Evolutionary conservation across 2,329 filamentous ascomycete species (phyloP).

Genomic region (Remersonia thermophila): DNA sequence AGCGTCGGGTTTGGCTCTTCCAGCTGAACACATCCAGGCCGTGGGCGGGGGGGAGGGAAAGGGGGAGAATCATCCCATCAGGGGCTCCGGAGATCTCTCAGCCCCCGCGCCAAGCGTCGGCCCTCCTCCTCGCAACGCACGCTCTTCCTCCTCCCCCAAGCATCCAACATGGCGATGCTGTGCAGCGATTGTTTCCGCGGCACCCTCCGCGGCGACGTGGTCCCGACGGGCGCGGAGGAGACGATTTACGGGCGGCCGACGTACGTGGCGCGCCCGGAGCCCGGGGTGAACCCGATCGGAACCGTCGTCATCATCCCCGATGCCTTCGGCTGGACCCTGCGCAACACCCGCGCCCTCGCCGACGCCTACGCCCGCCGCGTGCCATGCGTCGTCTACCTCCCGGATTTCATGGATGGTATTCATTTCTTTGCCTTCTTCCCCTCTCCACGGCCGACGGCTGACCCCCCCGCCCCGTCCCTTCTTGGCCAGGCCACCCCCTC

Average conservation of each 20-base stretch:
- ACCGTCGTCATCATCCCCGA: conserved; percentile 38
- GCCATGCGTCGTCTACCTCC: conserved; percentile 33
- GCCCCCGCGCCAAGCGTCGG: no score
- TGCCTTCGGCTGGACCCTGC: conserved; percentile 37
- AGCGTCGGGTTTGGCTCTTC: no score
- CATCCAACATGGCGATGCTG: not conserved
- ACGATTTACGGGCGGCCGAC: conserved; percentile 31
- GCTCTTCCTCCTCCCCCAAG: no score
- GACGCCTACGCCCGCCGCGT: conserved; percentile 36
- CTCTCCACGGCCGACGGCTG: not conserved
- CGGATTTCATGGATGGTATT: conserved; percentile 38
- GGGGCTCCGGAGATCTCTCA: no score
- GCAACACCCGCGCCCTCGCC: conserved; percentile 35
- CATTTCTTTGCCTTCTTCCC: not conserved
- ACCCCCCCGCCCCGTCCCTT: not conserved
- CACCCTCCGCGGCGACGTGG: conserved; percentile 24
- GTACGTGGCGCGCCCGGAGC: conserved; percentile 29
- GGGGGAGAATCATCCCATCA: no score
- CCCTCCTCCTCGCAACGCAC: no score
- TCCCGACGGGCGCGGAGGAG: conserved; percentile 27
- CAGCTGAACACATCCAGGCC: no score
- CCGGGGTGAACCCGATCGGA: conserved; percentile 24
- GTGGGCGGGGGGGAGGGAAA: no score
- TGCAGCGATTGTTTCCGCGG: conserved; percentile 24
- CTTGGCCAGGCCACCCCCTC: conserved; percentile 5